These are phyloP conservation scores for Cladosporium sp. DNA, from an alignment of 2,329 filamentous ascomycete genomes.

Conservation along the genomic window DNA sequence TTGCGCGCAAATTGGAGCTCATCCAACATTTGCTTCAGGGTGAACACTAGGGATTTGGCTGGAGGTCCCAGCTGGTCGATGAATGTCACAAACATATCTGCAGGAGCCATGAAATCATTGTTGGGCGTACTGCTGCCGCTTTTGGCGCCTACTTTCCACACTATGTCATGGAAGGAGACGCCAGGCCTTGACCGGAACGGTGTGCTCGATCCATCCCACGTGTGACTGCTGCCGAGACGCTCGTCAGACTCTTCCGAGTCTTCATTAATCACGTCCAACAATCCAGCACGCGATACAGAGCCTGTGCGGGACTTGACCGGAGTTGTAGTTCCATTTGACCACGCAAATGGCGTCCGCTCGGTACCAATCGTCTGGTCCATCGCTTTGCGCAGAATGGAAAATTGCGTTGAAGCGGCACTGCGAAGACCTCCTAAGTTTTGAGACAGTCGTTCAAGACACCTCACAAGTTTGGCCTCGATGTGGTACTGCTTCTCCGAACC, in stretches of 20 bases:
- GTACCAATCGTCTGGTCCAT: background rate
- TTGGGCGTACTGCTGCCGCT: conserved; percentile 11
- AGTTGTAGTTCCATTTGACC: background rate
- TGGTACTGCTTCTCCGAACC: conserved; percentile 76
- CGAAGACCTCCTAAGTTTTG: conserved; percentile 87
- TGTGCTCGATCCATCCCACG: background rate
- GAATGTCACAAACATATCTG: conserved; percentile 88
- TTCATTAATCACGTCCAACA: conserved; percentile 41
- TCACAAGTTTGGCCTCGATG: conserved; percentile 73
- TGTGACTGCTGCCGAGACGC: background rate
- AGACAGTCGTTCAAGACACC: conserved; percentile 77
- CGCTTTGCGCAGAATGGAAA: conserved; percentile 45
- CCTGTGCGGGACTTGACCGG: background rate
- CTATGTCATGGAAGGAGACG: background rate
- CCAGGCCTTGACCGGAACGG: background rate
- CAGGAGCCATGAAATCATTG: conserved; percentile 41
- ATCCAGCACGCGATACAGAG: conserved; percentile 22
- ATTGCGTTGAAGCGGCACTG: conserved; percentile 85
- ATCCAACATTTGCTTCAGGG: conserved; percentile 79
- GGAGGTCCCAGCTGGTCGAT: conserved; percentile 85
- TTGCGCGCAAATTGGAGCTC: conserved; percentile 68
- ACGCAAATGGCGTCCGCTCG: background rate
- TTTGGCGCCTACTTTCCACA: background rate
- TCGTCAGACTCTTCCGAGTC: conserved; percentile 34
- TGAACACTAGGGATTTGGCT: conserved; percentile 93